These are phyloP conservation scores for Xylaria sp. DNA, from an alignment of 2,329 filamentous ascomycete species.

Conservation along the genomic window DNA sequence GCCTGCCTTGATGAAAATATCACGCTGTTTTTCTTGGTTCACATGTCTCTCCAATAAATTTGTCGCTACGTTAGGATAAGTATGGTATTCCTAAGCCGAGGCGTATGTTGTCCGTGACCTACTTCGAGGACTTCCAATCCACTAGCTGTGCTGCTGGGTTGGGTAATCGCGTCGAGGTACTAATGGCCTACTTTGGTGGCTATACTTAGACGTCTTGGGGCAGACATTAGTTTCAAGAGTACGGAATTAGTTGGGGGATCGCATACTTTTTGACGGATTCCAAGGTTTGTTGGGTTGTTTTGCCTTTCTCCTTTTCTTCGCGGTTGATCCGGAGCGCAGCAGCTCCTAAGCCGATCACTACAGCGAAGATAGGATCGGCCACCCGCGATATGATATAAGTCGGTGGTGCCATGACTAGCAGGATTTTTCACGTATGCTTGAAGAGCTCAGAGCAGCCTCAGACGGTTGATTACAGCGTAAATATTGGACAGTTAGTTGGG, in stretches of 20 bases:
- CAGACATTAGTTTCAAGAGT: slow-evolving; percentile 6
- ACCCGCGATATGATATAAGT: slow-evolving; percentile 69
- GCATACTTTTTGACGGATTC: slow-evolving; percentile 57
- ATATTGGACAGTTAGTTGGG: not conserved
- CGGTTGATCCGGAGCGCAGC: slow-evolving; percentile 67
- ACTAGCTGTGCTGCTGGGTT: not conserved
- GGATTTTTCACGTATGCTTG: not conserved
- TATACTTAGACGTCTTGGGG: slow-evolving; percentile 24
- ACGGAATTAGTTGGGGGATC: not conserved
- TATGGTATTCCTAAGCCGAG: not conserved
- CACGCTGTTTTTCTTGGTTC: not conserved
- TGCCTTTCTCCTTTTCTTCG: slow-evolving; percentile 68
- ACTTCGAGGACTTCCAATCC: slow-evolving; percentile 1
- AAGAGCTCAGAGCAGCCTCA: not conserved
- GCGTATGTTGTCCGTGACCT: not conserved
- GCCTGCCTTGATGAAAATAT: not conserved
- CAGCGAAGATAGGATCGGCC: slow-evolving; percentile 67
- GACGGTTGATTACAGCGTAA: not conserved
- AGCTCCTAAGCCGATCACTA: slow-evolving; percentile 65
- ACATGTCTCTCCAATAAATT: not conserved
- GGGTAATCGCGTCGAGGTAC: slow-evolving; percentile 1
- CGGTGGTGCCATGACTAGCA: slow-evolving; percentile 58
- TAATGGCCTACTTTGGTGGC: slow-evolving; percentile 19
- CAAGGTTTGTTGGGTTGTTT: slow-evolving; percentile 61
- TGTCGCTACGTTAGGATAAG: not conserved